Conservation (phyloP, 305 asterid species). For the Solanum aculeatissimum region DNA sequence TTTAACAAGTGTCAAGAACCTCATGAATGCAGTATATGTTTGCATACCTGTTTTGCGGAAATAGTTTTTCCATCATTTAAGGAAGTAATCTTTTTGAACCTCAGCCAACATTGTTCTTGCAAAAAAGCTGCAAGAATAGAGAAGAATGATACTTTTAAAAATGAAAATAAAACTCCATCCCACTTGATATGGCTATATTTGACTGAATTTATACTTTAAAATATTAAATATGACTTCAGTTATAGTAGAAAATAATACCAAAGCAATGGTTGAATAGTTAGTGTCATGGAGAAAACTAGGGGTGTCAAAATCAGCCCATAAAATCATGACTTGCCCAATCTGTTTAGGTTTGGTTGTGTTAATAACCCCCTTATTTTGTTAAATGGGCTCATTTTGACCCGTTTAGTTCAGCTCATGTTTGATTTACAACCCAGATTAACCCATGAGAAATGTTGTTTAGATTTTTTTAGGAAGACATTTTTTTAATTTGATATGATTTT, state of each 20-base stretch:
- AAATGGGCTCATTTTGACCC: background rate
- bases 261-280: background rate
- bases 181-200: background rate
- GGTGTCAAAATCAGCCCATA: background rate
- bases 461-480: too few relatives aligned
- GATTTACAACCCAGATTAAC: background rate
- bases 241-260: background rate
- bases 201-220: background rate
- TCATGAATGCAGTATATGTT: background rate
- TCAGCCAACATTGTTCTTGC: background rate
- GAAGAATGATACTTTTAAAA: background rate
- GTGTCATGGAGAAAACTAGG: background rate
- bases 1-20: background rate
- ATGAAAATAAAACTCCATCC: background rate
- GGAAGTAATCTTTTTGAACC: background rate
- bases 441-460: too few relatives aligned
- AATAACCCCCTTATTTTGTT: background rate
- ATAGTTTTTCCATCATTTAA: background rate
- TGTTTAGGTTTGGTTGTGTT: background rate
- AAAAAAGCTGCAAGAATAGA: background rate
- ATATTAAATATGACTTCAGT: background rate
- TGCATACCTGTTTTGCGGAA: background rate
- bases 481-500: too few relatives aligned
- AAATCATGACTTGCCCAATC: background rate
- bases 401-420: background rate